Evolutionary conservation across 2,329 filamentous ascomycete genomes (phyloP).

Genomic region (Botrytis pseudocinerea): DNA sequence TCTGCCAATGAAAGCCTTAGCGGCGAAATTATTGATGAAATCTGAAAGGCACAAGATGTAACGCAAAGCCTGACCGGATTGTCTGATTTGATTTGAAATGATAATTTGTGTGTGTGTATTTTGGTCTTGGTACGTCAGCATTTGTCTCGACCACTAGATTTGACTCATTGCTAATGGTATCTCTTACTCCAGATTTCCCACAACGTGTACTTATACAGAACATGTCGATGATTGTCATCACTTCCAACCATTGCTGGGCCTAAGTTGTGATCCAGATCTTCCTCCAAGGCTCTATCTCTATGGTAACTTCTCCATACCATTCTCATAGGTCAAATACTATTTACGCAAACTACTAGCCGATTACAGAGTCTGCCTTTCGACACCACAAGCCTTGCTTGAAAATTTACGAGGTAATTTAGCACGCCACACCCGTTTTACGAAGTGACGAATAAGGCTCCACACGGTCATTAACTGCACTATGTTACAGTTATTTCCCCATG

Average conservation of each 20-base stretch:
- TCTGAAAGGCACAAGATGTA: not conserved
- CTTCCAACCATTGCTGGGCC: not conserved
- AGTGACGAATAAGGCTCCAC: not conserved
- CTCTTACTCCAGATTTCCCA: not conserved
- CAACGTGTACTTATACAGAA: constrained; percentile 2
- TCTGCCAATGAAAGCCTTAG: not conserved
- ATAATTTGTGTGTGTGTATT: not conserved
- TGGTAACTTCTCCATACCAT: not conserved
- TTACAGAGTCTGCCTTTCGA: not conserved
- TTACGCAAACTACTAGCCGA: not conserved
- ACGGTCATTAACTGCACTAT: not conserved
- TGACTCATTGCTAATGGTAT: not conserved
- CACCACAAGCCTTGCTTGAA: not conserved
- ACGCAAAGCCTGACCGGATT: not conserved
- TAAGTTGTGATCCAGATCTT: not conserved
- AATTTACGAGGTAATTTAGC: not conserved
- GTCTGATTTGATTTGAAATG: not conserved
- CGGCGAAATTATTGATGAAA: not conserved
- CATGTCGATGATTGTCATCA: not conserved
- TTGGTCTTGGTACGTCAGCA: not conserved
- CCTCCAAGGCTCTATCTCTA: not conserved
- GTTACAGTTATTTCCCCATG: not conserved
- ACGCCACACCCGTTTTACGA: not conserved
- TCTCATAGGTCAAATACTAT: not conserved
- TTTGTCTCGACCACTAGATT: not conserved